Evolutionary conservation across 2,329 filamentous ascomycete genomes (phyloP).

Genomic region (Xylariaceae sp.): DNA sequence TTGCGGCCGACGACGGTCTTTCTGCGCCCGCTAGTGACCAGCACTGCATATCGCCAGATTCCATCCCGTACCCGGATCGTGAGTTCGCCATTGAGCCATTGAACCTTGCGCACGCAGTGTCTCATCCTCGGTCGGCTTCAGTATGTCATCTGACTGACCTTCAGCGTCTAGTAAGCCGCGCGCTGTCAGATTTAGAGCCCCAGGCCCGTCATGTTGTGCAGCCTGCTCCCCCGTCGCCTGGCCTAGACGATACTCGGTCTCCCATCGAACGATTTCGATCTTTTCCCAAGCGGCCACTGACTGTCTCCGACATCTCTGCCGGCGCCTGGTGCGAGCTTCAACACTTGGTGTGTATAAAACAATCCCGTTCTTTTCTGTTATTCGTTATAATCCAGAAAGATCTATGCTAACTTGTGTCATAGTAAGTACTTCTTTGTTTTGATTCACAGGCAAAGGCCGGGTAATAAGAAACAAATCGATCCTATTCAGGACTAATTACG

Average conservation of each 20-base stretch:
- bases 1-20: not conserved
- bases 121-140: not conserved
- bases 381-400: too few species aligned
- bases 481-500: too few species aligned
- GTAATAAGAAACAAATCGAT: too few species aligned
- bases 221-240: slow-evolving; percentile 14
- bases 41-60: slow-evolving; percentile 17
- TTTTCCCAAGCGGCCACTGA: slow-evolving; percentile 73
- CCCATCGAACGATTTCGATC: slow-evolving; percentile 78
- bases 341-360: too few species aligned
- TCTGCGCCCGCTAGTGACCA: not conserved
- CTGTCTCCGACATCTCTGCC: slow-evolving; percentile 82
- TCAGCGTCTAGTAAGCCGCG: slow-evolving; percentile 60
- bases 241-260: slow-evolving; percentile 37
- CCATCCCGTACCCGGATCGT: slow-evolving; percentile 53
- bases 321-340: slow-evolving; percentile 96
- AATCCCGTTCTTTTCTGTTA: too few species aligned
- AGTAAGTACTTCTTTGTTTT: too few species aligned
- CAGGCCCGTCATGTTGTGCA: slow-evolving; percentile 11
- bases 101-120: not conserved
- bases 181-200: slow-evolving; percentile 30
- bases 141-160: slow-evolving; percentile 57
- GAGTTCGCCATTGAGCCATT: slow-evolving; percentile 28
- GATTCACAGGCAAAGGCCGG: too few species aligned
- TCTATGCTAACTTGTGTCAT: too few species aligned